Evolutionary conservation across 768 basidiomycete species (phyloP).

Genomic region (Psilocybe subaeruginosa): DNA sequence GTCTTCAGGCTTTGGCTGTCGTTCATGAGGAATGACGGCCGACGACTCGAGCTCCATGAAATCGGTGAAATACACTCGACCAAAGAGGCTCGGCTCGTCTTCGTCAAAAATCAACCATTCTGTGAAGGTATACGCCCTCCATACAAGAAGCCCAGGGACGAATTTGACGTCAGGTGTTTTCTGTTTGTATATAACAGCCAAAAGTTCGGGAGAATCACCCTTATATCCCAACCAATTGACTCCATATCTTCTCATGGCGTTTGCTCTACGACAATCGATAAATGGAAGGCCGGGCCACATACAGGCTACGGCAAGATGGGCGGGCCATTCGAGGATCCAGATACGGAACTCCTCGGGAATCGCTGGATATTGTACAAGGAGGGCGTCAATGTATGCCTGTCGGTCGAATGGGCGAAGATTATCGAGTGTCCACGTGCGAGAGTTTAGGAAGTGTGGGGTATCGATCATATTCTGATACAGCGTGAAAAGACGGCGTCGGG

Average conservation of each 20-base stretch:
- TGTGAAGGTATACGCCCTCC: background rate
- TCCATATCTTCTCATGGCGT: background rate
- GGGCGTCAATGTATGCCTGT: background rate
- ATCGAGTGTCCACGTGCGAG: background rate
- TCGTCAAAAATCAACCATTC: background rate
- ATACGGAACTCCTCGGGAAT: conserved; percentile 12
- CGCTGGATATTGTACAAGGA: conserved; percentile 1
- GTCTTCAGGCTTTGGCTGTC: background rate
- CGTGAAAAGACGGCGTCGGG: background rate
- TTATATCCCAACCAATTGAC: conserved; percentile 1
- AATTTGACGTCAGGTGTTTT: background rate
- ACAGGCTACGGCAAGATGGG: background rate
- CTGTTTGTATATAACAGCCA: background rate
- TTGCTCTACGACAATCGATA: background rate
- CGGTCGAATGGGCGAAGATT: conserved; percentile 1
- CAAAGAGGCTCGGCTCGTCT: background rate
- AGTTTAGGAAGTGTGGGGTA: background rate
- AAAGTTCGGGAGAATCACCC: background rate
- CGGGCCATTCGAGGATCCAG: conserved; percentile 1
- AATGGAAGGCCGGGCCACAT: conserved; percentile 12
- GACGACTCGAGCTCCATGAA: background rate
- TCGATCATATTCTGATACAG: background rate
- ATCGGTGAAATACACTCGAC: background rate
- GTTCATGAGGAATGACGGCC: background rate
- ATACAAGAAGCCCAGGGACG: background rate